Percentiles rank a stretch among this genome's conserved stretches.
phyloP scores from a whole-genome alignment of 257 asterid genomes.

The Solanum megistacrolobum region DNA sequence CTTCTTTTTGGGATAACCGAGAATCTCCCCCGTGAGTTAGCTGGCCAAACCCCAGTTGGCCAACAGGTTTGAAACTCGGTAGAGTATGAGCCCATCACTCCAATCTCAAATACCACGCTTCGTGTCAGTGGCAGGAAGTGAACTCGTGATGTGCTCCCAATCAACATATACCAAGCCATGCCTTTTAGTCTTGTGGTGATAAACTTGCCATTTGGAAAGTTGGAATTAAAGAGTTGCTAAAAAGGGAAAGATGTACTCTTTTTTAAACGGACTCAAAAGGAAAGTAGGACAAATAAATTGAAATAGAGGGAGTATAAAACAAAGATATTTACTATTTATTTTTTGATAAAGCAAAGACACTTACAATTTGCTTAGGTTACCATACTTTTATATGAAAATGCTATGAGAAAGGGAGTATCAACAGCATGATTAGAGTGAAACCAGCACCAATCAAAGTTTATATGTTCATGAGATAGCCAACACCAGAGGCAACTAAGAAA shows the following conservation, averaged over 20 bases:
- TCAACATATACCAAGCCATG: background rate
- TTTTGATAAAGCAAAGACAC: background rate
- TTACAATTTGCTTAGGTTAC: background rate
- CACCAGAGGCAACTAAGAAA: background rate
- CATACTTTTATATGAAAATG: background rate
- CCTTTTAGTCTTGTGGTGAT: background rate
- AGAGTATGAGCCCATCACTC: background rate
- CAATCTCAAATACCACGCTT: background rate
- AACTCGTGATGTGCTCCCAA: background rate
- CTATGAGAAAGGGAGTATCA: background rate
- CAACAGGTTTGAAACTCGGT: background rate
- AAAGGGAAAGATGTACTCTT: background rate
- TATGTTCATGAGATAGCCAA: background rate
- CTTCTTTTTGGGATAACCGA: background rate
- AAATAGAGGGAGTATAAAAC: background rate
- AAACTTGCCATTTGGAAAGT: background rate
- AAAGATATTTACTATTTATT: background rate
- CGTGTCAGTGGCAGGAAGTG: background rate
- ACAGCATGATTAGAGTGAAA: background rate
- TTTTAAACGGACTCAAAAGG: background rate
- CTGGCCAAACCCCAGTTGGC: background rate
- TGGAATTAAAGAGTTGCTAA: background rate
- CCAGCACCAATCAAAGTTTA: background rate
- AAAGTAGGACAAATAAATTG: background rate
- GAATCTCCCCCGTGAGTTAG: background rate